These are phyloP conservation scores for Neurospora sp. DNA, from an alignment of 2,329 filamentous ascomycete species.

Conservation along the genomic window DNA sequence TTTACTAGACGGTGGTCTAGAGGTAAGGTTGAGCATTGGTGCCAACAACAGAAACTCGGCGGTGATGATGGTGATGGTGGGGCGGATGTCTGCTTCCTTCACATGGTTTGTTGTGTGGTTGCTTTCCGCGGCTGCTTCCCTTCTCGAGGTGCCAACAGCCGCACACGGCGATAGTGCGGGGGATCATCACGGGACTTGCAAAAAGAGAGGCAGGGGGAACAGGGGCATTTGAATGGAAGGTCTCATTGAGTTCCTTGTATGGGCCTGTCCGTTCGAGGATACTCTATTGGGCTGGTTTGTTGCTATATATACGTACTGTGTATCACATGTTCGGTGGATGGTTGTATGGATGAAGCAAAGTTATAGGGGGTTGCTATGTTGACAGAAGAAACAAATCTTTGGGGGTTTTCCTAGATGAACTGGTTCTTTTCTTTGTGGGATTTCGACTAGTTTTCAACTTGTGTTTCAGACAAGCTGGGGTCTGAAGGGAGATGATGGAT, in stretches of 20 bases:
- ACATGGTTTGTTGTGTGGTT: neutral
- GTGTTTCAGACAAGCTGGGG: neutral
- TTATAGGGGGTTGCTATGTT: neutral
- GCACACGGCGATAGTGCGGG: neutral
- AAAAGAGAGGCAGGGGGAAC: neutral
- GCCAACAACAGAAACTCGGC: neutral
- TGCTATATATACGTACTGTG: neutral
- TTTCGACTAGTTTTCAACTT: neutral
- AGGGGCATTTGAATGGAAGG: neutral
- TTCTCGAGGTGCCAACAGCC: neutral
- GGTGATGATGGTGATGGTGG: neutral
- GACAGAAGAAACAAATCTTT: neutral
- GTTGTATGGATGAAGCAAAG: neutral
- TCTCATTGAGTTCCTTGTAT: neutral
- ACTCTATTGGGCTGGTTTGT: neutral
- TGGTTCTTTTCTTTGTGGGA: neutral
- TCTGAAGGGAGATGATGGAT: neutral
- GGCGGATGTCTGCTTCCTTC: neutral
- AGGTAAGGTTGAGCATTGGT: neutral
- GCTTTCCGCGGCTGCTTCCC: neutral
- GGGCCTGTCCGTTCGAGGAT: neutral
- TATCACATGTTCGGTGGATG: neutral
- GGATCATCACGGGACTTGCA: neutral
- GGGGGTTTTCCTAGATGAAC: neutral
- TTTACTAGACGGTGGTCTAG: neutral